phyloP scores from a whole-genome alignment of 768 basidiomycete genomes.

The Termitomyces sp. region DNA sequence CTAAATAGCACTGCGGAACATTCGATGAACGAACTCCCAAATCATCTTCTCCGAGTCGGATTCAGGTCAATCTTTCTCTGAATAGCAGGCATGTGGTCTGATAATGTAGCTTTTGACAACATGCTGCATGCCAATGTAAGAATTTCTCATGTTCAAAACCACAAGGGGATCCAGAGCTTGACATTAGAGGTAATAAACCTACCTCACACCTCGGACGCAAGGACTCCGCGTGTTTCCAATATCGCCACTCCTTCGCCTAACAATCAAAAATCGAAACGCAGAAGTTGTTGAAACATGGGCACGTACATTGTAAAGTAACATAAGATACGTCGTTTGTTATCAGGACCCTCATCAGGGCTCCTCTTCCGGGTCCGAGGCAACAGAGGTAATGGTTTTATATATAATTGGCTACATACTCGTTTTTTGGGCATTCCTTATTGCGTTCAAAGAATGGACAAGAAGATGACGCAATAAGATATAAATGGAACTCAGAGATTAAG shows the following conservation, averaged over 20 bases:
- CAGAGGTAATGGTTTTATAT: neutral
- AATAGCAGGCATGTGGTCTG: neutral
- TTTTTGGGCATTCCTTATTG: neutral
- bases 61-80: neutral
- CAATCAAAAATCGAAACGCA: neutral
- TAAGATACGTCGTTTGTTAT: neutral
- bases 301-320: too few species aligned
- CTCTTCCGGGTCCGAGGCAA: neutral
- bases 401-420: neutral
- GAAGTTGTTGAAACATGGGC: neutral
- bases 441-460: neutral
- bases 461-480: neutral
- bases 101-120: neutral
- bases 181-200: neutral
- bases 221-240: neutral
- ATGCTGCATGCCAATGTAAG: neutral
- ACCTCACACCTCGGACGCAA: neutral
- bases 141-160: neutral
- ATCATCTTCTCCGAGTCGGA: neutral
- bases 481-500: neutral
- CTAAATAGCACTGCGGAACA: neutral
- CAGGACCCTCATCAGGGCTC: neutral
- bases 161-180: neutral
- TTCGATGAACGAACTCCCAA: neutral
- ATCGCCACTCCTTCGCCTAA: neutral